Conservation (phyloP, 805 yeast genomes). For the Pichia kluyveri region DNA sequence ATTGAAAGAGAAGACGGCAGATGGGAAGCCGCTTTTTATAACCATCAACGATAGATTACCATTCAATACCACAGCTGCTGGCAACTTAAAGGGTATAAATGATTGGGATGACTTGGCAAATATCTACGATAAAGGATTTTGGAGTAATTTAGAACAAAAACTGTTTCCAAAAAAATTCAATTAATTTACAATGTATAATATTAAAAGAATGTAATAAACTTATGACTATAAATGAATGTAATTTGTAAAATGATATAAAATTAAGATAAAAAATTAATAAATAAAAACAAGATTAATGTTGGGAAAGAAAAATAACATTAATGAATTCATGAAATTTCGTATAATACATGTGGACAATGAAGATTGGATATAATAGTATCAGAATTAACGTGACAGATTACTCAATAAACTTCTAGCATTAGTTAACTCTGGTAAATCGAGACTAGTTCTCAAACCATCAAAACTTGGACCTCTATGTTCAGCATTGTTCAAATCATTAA, state of each 20-base stretch:
- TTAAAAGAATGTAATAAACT: background rate
- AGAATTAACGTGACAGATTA: conserved; percentile 13
- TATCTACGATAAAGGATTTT: conserved; percentile 42
- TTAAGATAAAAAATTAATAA: background rate
- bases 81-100: conserved; percentile 7
- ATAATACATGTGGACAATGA: background rate
- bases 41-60: conserved; percentile 7
- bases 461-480: conserved; percentile 15
- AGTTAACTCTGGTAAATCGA: conserved; percentile 30
- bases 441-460: conserved; percentile 27
- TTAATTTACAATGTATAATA: background rate
- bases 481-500: conserved; percentile 9
- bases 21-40: conserved; percentile 5
- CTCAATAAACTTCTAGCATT: conserved; percentile 27
- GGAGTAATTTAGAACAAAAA: conserved; percentile 30
- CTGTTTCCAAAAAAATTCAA: conserved; percentile 15
- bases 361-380: too few relatives aligned
- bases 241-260: background rate
- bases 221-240: background rate
- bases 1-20: background rate
- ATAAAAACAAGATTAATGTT: background rate
- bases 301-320: too few relatives aligned
- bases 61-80: background rate
- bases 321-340: background rate
- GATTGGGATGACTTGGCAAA: conserved; percentile 30